These are phyloP conservation scores for Entomortierella parvispora DNA, from an alignment of 192 early-diverging fungal species.

Conservation along the genomic window DNA sequence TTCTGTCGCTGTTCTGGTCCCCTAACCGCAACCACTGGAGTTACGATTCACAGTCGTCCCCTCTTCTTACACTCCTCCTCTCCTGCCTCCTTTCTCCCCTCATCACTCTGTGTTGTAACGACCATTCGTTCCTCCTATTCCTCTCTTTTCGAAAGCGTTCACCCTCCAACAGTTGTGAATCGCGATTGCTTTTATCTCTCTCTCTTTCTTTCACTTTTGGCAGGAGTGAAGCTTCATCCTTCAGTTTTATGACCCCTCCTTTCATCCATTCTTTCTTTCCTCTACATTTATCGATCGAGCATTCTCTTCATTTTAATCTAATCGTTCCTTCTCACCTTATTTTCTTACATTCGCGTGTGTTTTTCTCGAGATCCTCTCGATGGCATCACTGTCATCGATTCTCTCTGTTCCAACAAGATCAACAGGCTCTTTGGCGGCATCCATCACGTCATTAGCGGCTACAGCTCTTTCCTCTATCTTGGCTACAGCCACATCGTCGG, in stretches of 20 bases:
- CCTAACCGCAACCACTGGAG: constrained; percentile 14
- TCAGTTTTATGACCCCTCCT: background rate
- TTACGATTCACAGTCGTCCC: constrained; percentile 19
- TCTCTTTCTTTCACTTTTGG: background rate
- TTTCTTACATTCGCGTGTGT: background rate
- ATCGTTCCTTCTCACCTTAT: background rate
- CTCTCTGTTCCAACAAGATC: too few relatives aligned
- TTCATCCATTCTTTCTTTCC: background rate
- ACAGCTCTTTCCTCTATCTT: too few relatives aligned
- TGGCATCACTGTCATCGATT: too few relatives aligned
- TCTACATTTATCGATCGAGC: background rate
- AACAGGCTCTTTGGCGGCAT: too few relatives aligned
- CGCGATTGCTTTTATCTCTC: background rate
- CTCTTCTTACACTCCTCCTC: background rate
- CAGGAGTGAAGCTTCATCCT: too few relatives aligned
- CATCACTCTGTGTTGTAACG: background rate
- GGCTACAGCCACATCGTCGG: too few relatives aligned
- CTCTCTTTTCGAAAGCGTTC: background rate
- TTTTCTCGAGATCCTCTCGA: too few relatives aligned
- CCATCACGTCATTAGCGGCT: too few relatives aligned
- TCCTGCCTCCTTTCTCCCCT: background rate
- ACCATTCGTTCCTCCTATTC: background rate
- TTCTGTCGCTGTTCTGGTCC: background rate
- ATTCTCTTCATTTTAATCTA: background rate
- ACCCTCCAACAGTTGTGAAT: too few relatives aligned